phyloP scores from a whole-genome alignment of 176 grass and related monocot genomes.

The Bromus sterilis region DNA sequence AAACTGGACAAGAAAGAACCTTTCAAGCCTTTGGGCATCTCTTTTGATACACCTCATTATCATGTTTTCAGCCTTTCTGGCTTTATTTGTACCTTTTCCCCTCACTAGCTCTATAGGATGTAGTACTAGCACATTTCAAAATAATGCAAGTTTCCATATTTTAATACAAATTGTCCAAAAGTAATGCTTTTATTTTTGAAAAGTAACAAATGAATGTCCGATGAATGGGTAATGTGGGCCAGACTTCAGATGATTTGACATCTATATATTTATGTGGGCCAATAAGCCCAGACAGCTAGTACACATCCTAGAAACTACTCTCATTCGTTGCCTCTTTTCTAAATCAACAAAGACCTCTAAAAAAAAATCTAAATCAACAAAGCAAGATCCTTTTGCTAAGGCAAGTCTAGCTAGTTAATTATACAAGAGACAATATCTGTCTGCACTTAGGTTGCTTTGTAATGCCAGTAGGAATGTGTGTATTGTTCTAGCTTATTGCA shows the following conservation, averaged over 20 bases:
- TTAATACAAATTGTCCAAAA: conserved; percentile 1
- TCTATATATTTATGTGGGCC: not conserved
- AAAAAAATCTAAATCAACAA: not conserved
- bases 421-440: not conserved
- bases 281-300: conserved; percentile 5
- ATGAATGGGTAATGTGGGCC: not conserved
- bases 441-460: not conserved
- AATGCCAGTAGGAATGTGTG: too few species aligned
- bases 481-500: too few species aligned
- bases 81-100: conserved; percentile 10
- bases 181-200: not conserved
- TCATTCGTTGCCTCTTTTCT: not conserved
- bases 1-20: conserved; percentile 37
- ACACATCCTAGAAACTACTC: not conserved
- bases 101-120: conserved; percentile 1
- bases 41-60: conserved; percentile 40
- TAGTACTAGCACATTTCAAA: not conserved
- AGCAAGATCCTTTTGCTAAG: not conserved
- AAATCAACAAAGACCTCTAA: not conserved
- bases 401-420: not conserved
- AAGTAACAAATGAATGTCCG: not conserved
- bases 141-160: conserved; percentile 8
- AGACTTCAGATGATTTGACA: not conserved
- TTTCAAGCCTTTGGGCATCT: conserved; percentile 38
- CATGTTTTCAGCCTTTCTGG: conserved; percentile 33